A percentile compares a stretch with the other conserved stretches of the same genome.
Evolutionary conservation across 129 eudicot species (phyloP).

Genomic region (Flaveria brownii): DNA sequence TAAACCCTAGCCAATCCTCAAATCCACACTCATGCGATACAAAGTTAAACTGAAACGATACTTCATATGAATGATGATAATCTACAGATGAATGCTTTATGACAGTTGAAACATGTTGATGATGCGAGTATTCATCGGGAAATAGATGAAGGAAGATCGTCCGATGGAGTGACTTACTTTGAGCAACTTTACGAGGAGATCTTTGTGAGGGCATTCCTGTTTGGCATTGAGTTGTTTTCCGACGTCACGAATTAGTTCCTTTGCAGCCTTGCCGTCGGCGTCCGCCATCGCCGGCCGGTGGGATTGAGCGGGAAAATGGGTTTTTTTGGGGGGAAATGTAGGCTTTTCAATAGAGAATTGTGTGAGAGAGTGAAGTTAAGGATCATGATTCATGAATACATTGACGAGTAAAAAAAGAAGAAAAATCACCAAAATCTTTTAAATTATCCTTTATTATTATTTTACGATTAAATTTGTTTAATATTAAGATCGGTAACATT

Average conservation of each 20-base stretch:
- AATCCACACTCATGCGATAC: background rate
- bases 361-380: background rate
- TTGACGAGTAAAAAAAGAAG: too few species aligned
- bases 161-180: slow-evolving; percentile 38
- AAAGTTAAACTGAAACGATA: background rate
- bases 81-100: background rate
- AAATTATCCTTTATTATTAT: too few species aligned
- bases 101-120: background rate
- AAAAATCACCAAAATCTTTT: too few species aligned
- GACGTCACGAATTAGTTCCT: slow-evolving; percentile 49
- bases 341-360: background rate
- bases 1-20: too few species aligned
- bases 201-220: slow-evolving; percentile 71
- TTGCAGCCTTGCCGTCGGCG: slow-evolving; percentile 43
- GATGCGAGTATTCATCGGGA: background rate
- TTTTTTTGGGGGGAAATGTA: slow-evolving; percentile 10
- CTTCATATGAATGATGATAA: background rate
- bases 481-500: too few species aligned
- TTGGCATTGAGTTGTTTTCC: slow-evolving; percentile 60
- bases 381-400: too few species aligned
- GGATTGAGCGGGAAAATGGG: slow-evolving; percentile 12
- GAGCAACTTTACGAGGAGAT: slow-evolving; percentile 59
- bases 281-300: slow-evolving; percentile 40
- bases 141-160: too few species aligned
- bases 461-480: too few species aligned